Conservation (phyloP, 192 early-diverging fungal species). For the Obelidium mucronatum region DNA sequence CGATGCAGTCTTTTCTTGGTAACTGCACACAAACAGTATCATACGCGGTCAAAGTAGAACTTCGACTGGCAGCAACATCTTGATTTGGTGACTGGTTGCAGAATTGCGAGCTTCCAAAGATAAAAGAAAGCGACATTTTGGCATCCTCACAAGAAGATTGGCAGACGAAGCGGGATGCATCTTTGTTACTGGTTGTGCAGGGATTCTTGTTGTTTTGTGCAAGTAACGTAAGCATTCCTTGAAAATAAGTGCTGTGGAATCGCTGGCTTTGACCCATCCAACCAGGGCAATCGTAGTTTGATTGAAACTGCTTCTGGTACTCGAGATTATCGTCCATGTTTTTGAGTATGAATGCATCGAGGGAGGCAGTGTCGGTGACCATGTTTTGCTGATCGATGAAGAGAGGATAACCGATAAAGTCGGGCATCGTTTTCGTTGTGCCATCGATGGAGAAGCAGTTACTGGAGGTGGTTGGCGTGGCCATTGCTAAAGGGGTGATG, state of each 20-base stretch:
- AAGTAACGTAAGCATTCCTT: constrained; percentile 11
- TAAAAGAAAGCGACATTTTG: not conserved
- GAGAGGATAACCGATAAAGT: constrained; percentile 9
- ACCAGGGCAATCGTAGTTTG: not conserved
- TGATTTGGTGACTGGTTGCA: not conserved
- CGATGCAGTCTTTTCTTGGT: not conserved
- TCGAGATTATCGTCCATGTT: not conserved
- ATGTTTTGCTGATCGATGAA: not conserved
- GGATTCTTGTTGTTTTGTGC: not conserved
- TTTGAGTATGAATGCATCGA: not conserved
- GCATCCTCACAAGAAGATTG: not conserved
- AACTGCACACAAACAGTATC: not conserved
- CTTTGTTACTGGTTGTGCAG: not conserved
- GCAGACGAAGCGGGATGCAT: not conserved
- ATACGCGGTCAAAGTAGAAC: not conserved
- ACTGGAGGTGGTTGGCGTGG: constrained; percentile 5
- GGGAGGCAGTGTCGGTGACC: constrained; percentile 12
- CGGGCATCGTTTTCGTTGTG: not conserved
- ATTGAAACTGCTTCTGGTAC: not conserved
- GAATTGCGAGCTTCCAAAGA: not conserved
- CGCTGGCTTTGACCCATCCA: constrained; percentile 14
- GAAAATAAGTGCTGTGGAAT: constrained; percentile 20
- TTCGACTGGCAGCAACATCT: not conserved
- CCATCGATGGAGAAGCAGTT: constrained; percentile 15
- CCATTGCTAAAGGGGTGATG: too few species aligned